Percentiles rank a stretch among this genome's conserved stretches.
Conservation (phyloP, 75 land plant species). For the Selaginella moellendorffii region DNA sequence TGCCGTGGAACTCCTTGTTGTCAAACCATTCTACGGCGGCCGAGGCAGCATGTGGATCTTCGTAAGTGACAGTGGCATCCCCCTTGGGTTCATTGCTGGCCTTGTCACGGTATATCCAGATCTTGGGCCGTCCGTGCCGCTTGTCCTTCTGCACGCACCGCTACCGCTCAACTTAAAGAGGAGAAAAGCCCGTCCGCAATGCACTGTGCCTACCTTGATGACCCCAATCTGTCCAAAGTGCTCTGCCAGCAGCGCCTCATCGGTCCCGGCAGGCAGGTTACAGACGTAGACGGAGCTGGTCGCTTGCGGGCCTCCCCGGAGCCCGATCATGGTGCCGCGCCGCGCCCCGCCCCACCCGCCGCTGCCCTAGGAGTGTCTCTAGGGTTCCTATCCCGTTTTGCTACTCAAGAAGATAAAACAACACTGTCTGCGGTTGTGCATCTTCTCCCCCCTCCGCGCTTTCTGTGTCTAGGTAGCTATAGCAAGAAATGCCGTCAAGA, state of each 20-base stretch:
- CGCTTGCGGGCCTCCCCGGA: constrained; percentile 37
- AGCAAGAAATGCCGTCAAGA: too few relatives aligned
- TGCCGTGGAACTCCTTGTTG: constrained; percentile 86
- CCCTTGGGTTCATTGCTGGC: constrained; percentile 68
- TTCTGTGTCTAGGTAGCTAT: too few relatives aligned
- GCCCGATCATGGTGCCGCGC: constrained; percentile 51
- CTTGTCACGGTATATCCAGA: constrained; percentile 77
- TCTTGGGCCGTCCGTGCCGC: constrained; percentile 58
- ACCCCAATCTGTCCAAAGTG: constrained; percentile 88
- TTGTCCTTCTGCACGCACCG: constrained; percentile 82
- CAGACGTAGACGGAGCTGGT: constrained; percentile 71
- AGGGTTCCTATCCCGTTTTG: too few relatives aligned
- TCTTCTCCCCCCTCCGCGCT: too few relatives aligned
- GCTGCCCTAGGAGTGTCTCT: too few relatives aligned
- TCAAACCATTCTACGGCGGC: constrained; percentile 94
- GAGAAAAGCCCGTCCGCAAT: neutral
- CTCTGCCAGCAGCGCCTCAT: constrained; percentile 72
- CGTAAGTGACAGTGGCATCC: constrained; percentile 83
- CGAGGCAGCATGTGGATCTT: constrained; percentile 84
- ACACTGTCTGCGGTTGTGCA: too few relatives aligned
- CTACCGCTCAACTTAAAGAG: too few relatives aligned
- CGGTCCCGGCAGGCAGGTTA: constrained; percentile 77
- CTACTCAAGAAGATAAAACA: too few relatives aligned
- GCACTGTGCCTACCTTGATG: constrained; percentile 50
- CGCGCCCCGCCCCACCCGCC: too few relatives aligned